A percentile compares a stretch with the other conserved stretches of the same genome.
Conservation (phyloP, 2,329 filamentous ascomycete species). For the Lachnellula cervina region DNA sequence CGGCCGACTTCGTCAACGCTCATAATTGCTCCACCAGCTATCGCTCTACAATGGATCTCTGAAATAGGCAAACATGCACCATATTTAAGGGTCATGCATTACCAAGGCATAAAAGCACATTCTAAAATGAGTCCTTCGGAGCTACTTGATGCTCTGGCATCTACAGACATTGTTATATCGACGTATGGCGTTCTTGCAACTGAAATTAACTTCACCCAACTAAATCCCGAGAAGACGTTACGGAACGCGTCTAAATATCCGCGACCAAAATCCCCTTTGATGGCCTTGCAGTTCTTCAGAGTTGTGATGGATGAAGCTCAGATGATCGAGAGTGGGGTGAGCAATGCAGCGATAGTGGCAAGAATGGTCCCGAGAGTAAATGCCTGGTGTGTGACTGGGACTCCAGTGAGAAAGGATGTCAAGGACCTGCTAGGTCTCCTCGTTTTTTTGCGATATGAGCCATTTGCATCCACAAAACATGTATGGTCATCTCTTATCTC, state of each 20-base stretch:
- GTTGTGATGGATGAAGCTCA: constrained; percentile 77
- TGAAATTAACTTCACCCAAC: constrained; percentile 73
- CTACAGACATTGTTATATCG: constrained; percentile 57
- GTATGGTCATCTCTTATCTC: constrained; percentile 65
- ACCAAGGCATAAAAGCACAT: constrained; percentile 42
- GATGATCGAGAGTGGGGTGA: constrained; percentile 88
- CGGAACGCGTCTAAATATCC: constrained; percentile 61
- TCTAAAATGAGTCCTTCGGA: constrained; percentile 31
- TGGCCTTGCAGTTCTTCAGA: constrained; percentile 67
- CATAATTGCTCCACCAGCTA: constrained; percentile 54
- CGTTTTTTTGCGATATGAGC: constrained; percentile 73
- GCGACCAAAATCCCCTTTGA: constrained; percentile 67
- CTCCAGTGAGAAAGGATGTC: constrained; percentile 76
- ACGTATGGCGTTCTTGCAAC: constrained; percentile 67
- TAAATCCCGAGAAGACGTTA: constrained; percentile 63
- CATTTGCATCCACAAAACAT: constrained; percentile 60
- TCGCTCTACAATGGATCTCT: constrained; percentile 57
- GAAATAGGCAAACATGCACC: constrained; percentile 58
- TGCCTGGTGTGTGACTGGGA: constrained; percentile 89
- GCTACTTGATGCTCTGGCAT: constrained; percentile 41
- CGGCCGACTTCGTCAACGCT: constrained; percentile 51
- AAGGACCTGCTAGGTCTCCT: constrained; percentile 76
- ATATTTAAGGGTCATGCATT: constrained; percentile 49
- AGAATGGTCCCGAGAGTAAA: constrained; percentile 76
- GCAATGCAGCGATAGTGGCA: constrained; percentile 75